Evolutionary conservation across 2,329 filamentous ascomycete genomes (phyloP).

Genomic region (Beauveria sp.): DNA sequence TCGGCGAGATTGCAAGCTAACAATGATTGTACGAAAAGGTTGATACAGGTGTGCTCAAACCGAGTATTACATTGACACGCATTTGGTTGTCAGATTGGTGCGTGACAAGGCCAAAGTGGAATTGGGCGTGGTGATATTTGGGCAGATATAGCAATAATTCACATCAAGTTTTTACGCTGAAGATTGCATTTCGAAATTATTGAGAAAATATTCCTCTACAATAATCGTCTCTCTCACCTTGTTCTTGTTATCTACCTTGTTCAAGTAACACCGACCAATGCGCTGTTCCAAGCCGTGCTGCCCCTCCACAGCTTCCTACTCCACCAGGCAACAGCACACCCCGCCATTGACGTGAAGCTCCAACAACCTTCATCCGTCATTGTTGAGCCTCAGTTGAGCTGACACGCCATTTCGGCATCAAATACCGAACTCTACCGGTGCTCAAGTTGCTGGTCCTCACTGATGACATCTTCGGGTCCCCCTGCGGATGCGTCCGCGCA

Average conservation of each 20-base stretch:
- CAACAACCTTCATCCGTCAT: slow-evolving; percentile 1
- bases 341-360: slow-evolving; percentile 5
- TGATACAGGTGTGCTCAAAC: background rate
- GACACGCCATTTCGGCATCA: background rate
- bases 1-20: background rate
- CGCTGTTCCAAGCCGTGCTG: background rate
- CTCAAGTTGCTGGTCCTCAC: background rate
- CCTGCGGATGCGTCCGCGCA: background rate
- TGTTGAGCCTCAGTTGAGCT: background rate
- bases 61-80: background rate
- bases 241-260: no score
- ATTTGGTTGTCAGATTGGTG: background rate
- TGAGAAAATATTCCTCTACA: no score
- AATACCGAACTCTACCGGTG: background rate
- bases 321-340: slow-evolving; percentile 9
- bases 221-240: no score
- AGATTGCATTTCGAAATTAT: no score
- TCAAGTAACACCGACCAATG: background rate
- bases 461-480: background rate
- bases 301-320: slow-evolving; percentile 1
- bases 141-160: no score
- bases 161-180: no score
- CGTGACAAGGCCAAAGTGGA: background rate
- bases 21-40: background rate
- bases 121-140: no score